Evolutionary conservation across 352 stramenopile species (phyloP), one percentile per base, ranked within the genome.

Genomic region (Saprolegnia diclina): DNA sequence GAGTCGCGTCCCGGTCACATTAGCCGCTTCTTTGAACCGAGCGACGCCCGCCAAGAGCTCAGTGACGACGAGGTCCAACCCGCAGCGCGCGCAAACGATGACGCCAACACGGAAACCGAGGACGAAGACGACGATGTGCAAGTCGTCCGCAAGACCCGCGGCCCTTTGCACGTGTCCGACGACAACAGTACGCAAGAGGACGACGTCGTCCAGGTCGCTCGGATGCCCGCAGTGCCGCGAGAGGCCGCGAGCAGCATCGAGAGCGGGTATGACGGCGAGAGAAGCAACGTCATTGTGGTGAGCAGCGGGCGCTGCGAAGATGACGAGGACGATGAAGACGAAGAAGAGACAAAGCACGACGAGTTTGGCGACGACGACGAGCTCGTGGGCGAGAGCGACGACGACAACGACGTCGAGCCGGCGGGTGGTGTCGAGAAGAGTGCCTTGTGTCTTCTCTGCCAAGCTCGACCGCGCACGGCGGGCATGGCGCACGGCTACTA

Each of bases 401-500:
- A 75, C 29, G 74, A 74, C 4, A 52, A 68, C 6, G 18, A 75
- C 40, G 72, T 75, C 16, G 26, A 56, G 26, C 48, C 48, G 21
- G 16, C 48, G 48, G 26, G 1, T 5, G 5, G 29, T 35, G 29
- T 35, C 29, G 29, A 35, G 29, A 5, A 35, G 29, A 4, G n/a
- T 13, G 29, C 35, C 55, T 70, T 80, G 52, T 94, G 87, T 48
- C 79, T 94, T 9, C 74, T 92, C 16, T 94, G 87, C 50, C 65
- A 75, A 19, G 65, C 78, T 64, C 84, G 82, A 22, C 77, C 77
- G 9, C 82, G 85, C 35, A 79, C 91, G 40, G 82, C 83, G 6
- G 83, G 73, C 38, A 72, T 94, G 40, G 74, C 87, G 5, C 87
- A 95, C 55, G 87, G 85, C 38, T 73, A 90, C 56, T 95, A 92